phyloP scores from a whole-genome alignment of 2,329 filamentous ascomycete genomes.

The Aureobasidium pullulans region DNA sequence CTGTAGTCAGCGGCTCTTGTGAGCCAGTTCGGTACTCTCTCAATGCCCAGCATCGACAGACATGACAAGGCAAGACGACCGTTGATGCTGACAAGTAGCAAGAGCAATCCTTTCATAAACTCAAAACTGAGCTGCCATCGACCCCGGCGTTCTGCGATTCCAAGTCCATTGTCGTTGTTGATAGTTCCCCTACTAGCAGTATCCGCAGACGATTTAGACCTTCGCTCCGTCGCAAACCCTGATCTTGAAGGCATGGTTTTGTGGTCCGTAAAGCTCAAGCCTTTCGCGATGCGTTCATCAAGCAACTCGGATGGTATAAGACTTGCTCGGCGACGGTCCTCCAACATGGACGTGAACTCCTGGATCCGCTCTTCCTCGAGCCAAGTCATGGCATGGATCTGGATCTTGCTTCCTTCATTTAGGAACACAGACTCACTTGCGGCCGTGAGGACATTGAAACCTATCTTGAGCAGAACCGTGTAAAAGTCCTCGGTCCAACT shows the following conservation, averaged over 20 bases:
- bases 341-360: conserved; percentile 51
- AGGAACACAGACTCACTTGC: conserved; percentile 94
- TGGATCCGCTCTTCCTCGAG: conserved; percentile 77
- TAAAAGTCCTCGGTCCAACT: conserved; percentile 93
- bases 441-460: conserved; percentile 82
- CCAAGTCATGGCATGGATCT: conserved; percentile 74
- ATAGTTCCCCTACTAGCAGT: conserved; percentile 20
- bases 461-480: conserved; percentile 75
- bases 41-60: conserved; percentile 54
- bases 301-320: conserved; percentile 37
- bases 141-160: conserved; percentile 68
- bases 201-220: conserved; percentile 29
- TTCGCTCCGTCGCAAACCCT: conserved; percentile 63
- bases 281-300: conserved; percentile 32
- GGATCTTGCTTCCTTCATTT: conserved; percentile 76
- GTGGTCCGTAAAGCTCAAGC: conserved; percentile 27
- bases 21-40: conserved; percentile 58
- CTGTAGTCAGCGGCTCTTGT: conserved; percentile 41
- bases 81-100: conserved; percentile 53
- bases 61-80: conserved; percentile 48
- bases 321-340: conserved; percentile 30
- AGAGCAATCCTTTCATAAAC: conserved; percentile 68
- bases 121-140: conserved; percentile 70
- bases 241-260: conserved; percentile 30
- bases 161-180: conserved; percentile 57